Evolutionary conservation across 2,329 filamentous ascomycete genomes (phyloP), one percentile per base, ranked within the genome.

Genomic region (Ascomycota sp.): DNA sequence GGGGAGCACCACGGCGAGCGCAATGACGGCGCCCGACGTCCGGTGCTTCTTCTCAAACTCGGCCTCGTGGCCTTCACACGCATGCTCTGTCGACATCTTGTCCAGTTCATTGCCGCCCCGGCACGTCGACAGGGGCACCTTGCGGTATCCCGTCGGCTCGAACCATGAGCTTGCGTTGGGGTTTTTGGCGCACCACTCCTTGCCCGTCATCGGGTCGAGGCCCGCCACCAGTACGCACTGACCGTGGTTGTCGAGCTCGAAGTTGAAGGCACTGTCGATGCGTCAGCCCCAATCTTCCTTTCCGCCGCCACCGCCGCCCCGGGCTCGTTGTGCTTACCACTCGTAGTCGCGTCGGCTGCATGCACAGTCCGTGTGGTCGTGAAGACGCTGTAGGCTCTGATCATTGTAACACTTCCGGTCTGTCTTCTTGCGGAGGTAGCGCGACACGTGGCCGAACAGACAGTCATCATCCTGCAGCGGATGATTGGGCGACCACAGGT

Each of bases 381-480:
- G 75, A 19, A 86, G 59, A 38, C 73, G 69, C 38, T 72, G 61
- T 37, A 91, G 67, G 36, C 65, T 67, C 47, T 68, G 65, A 30
- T 76, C 73, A 43, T 93, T 94, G 61, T 74, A 93, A 58, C 89
- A 98, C 28, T 75, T 56, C 13, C 64, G 61, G 11, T 74, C 70
- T n/a, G 63, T 53, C 52, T 78, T 85, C 66, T 95, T 98, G 48
- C 89, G 80, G 43, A 92, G 69, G 45, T 94, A 98, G 45, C 80
- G 69, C 20, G 85, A 73, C 33, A 80, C 67, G 47, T 95, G 91
- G 1, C 89, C 89, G 44, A 98, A 98, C 3, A 98, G 63, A 51
- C 89, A 98, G 40, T 83, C 71, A 37, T 82, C 63, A 7, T 77
- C 57, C 38, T 78, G 67, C 35, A 75, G 56, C 3, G 89, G 89